These are phyloP conservation scores for Salix koriyanagi DNA, from an alignment of 345 rosid genomes.

Conservation along the genomic window DNA sequence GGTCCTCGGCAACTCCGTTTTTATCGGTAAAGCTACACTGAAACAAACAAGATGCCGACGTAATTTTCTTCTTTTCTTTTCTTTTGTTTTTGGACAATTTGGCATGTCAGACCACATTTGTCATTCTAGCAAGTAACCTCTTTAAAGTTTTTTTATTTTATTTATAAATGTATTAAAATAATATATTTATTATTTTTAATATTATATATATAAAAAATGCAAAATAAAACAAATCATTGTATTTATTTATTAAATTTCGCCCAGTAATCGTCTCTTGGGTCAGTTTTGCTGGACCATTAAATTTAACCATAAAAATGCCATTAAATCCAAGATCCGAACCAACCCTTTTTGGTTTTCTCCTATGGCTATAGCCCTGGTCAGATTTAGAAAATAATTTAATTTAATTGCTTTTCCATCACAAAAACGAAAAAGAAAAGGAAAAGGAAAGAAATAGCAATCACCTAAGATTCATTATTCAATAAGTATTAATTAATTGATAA, in stretches of 20 bases:
- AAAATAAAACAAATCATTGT: too few species aligned
- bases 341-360: neutral
- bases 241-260: neutral
- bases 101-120: neutral
- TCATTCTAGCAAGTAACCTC: neutral
- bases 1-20: neutral
- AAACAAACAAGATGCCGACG: neutral
- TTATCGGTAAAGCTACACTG: neutral
- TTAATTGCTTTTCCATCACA: neutral
- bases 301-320: too few species aligned
- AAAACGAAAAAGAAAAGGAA: too few species aligned
- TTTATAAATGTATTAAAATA: too few species aligned
- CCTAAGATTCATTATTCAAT: too few species aligned
- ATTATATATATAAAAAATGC: too few species aligned
- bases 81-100: neutral
- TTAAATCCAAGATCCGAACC: neutral
- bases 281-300: neutral
- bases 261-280: neutral
- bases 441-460: too few species aligned
- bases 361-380: neutral
- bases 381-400: neutral
- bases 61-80: neutral
- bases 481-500: too few species aligned
- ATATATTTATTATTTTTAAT: too few species aligned
- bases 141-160: too few species aligned